phyloP scores from a whole-genome alignment of 345 rosid genomes.

The Pistacia atlantica region DNA sequence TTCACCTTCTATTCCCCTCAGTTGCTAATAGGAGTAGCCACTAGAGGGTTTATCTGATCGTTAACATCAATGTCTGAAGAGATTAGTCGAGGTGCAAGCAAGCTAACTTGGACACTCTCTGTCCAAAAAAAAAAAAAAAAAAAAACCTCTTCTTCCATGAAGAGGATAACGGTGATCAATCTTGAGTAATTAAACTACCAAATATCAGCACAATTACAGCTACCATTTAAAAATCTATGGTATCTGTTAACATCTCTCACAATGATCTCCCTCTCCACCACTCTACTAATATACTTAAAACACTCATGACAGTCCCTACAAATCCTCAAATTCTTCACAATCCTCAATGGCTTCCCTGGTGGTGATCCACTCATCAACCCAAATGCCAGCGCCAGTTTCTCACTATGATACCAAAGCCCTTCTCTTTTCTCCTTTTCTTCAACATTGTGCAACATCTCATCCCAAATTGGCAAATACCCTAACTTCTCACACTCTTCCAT shows the following conservation, averaged over 20 bases:
- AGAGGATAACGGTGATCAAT: not conserved
- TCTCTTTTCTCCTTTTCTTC: slow-evolving; percentile 40
- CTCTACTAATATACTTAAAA: slow-evolving; percentile 45
- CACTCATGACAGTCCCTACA: slow-evolving; percentile 49
- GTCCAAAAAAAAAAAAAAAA: too few species aligned
- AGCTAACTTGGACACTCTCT: too few species aligned
- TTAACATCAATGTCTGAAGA: too few species aligned
- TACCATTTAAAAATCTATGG: slow-evolving; percentile 43
- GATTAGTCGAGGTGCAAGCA: too few species aligned
- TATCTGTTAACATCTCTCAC: slow-evolving; percentile 52
- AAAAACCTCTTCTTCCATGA: not conserved
- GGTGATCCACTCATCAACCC: slow-evolving; percentile 48
- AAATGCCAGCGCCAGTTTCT: slow-evolving; percentile 60
- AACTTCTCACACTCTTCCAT: slow-evolving; percentile 33
- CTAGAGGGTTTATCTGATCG: too few species aligned
- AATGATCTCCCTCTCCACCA: slow-evolving; percentile 40
- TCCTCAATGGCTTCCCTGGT: slow-evolving; percentile 38
- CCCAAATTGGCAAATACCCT: slow-evolving; percentile 41
- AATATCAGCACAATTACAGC: slow-evolving; percentile 40
- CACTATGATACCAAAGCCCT: slow-evolving; percentile 50
- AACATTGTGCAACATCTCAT: slow-evolving; percentile 37
- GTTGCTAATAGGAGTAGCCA: too few species aligned
- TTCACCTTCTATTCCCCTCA: too few species aligned
- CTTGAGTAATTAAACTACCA: slow-evolving; percentile 27
- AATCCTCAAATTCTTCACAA: slow-evolving; percentile 43